A percentile compares a stretch with the other conserved stretches of the same genome.
Conservation (phyloP, 1,284 basidiomycete genomes). For the Cerioporus squamosus region DNA sequence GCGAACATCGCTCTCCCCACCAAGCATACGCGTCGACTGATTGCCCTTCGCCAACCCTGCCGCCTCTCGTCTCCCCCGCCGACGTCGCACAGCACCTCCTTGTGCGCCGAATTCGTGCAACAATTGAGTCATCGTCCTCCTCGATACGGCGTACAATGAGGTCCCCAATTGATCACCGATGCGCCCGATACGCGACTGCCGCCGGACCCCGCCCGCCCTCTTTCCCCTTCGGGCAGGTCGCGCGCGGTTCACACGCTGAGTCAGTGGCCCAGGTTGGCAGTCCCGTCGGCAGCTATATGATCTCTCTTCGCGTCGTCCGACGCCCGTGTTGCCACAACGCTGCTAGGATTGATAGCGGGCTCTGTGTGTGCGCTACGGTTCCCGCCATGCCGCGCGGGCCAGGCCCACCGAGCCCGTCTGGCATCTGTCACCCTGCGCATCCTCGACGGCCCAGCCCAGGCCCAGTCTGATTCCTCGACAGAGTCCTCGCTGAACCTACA, state of each 20-base stretch:
- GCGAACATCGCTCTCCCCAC: neutral
- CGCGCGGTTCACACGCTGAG: neutral
- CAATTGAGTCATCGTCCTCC: conserved; percentile 8
- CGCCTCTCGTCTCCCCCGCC: neutral
- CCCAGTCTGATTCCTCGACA: neutral
- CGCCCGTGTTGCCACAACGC: conserved; percentile 2
- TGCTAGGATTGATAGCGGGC: neutral
- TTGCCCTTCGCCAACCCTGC: neutral
- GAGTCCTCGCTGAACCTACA: too few relatives aligned
- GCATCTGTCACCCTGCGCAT: neutral
- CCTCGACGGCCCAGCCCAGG: neutral
- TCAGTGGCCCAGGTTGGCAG: neutral
- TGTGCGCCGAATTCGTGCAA: conserved; percentile 9
- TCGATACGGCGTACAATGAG: conserved; percentile 16
- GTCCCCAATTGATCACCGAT: neutral
- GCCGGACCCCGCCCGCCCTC: neutral
- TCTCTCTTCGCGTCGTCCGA: neutral
- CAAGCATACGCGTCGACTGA: neutral
- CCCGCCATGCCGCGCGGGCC: neutral
- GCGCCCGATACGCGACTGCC: conserved; percentile 4
- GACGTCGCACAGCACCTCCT: neutral
- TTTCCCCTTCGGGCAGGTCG: neutral
- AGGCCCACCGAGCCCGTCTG: conserved; percentile 9
- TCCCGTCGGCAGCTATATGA: neutral
- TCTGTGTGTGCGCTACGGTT: too few relatives aligned